Evolutionary conservation across 768 basidiomycete species (phyloP), one percentile per base, ranked within the genome.

Genomic region (Lactarius hatsudake): DNA sequence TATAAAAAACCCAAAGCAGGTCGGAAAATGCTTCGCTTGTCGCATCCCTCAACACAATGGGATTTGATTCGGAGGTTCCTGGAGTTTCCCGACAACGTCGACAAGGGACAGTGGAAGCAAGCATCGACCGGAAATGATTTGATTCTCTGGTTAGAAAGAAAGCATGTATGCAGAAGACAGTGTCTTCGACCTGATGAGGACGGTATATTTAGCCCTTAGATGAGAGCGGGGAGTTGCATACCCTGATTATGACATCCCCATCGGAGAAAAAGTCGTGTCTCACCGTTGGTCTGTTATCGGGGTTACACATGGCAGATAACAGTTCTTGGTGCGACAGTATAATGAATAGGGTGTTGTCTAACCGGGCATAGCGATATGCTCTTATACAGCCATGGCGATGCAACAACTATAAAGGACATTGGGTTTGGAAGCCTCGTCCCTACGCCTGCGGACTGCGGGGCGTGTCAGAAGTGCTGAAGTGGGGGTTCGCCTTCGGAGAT

Each of bases 131-230:
- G 73, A 88, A 87, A 42, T 76, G 80, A 0, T 75, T 59, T 0
- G 87, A 88, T 60, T 90, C 87, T 0, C 88, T 78, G n/a, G 81
- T 79, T 43, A 90, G 87, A 59, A 89, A 88, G 56, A 83, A 85
- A 0, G 82, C 79, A 66, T 89, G 87, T 0, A 90, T 80, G 1
- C 82, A 77, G 68, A 87, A 90, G 0, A 84, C 76, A 5, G 79
- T 75, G 62, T 86, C 81, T 60, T 87, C 85, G 18, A 85, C 84
- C 88, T 89, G 23, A 45, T 89, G 23, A 45, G 13, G 15, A 42
- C 48, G 12, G 36, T 18, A 53, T 20, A 42, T 15, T 71, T 32
- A 62, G 23, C 7, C 12, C 18, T 18, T 23, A 32, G 1, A 7
- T 34, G 53, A 48, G 28, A 23, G 45, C 1, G 45, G 18, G 26